Percentiles rank a stretch among this genome's conserved stretches.
phyloP scores from a whole-genome alignment of 371 early-diverging fungal genomes.

The Blakeslea trispora region DNA sequence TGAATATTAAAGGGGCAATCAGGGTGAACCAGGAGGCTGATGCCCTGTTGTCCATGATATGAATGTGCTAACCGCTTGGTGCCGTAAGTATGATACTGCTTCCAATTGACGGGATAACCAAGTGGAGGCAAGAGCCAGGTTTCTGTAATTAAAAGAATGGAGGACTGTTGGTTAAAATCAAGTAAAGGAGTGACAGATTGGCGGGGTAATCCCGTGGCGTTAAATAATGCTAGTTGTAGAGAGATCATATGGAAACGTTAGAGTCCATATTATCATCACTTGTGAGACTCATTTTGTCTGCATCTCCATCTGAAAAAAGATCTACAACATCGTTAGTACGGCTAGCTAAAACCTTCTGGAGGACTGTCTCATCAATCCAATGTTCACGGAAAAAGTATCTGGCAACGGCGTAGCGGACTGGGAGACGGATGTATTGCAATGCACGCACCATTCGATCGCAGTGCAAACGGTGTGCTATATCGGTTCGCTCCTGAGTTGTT shows the following conservation, averaged over 20 bases:
- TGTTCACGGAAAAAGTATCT: slow-evolving; percentile 8
- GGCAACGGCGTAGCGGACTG: slow-evolving; percentile 5
- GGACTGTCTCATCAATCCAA: background rate
- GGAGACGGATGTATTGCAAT: background rate
- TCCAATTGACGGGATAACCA: background rate
- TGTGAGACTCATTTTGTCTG: too few species aligned
- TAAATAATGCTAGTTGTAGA: slow-evolving; percentile 1
- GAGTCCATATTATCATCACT: background rate
- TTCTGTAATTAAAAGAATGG: background rate
- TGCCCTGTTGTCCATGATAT: too few species aligned
- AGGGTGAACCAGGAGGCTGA: too few species aligned
- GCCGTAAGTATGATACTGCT: background rate
- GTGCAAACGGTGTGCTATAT: too few species aligned
- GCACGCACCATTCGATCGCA: background rate
- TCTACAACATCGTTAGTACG: too few species aligned
- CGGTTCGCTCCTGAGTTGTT: background rate
- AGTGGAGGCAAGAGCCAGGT: background rate
- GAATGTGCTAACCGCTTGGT: too few species aligned
- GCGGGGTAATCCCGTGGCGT: slow-evolving; percentile 8
- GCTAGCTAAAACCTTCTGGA: too few species aligned
- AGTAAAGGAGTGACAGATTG: slow-evolving; percentile 10
- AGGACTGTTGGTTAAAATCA: background rate
- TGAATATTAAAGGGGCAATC: too few species aligned
- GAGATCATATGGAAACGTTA: too few species aligned
- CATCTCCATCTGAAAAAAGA: too few species aligned